A percentile compares a stretch with the other conserved stretches of the same genome.
Conservation (phyloP, 305 asterid genomes). For the Solanum hybrid region DNA sequence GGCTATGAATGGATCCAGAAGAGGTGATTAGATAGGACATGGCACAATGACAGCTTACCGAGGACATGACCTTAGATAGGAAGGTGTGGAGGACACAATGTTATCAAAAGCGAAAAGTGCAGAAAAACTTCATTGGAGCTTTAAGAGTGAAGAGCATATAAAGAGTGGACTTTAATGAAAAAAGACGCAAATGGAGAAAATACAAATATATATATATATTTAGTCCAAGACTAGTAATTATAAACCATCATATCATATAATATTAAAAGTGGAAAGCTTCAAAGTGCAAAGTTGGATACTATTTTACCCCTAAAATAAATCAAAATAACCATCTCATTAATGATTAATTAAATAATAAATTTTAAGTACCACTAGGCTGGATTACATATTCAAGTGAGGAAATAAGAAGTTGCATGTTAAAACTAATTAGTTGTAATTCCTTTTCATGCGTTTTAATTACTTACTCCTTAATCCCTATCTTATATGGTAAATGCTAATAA, state of each 20-base stretch:
- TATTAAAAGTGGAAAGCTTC: background rate
- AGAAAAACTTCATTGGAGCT: background rate
- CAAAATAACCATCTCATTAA: background rate
- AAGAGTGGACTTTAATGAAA: background rate
- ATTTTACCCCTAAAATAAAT: background rate
- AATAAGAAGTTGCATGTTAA: background rate
- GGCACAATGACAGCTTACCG: background rate
- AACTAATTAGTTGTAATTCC: background rate
- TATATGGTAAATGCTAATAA: background rate
- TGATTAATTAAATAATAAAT: background rate
- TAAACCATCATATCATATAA: background rate
- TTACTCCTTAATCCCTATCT: background rate
- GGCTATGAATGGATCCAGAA: background rate
- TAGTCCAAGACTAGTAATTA: background rate
- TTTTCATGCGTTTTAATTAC: background rate
- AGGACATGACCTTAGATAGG: background rate
- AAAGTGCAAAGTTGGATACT: background rate
- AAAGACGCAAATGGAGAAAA: background rate
- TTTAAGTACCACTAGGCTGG: background rate
- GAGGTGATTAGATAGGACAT: background rate
- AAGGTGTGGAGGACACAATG: background rate
- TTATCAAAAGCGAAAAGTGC: background rate
- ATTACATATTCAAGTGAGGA: background rate
- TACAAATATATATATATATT: background rate
- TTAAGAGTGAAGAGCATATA: background rate